A percentile compares a stretch with the other conserved stretches of the same genome.
Evolutionary conservation across 805 yeast species (phyloP).

Genomic region (Ogataea pini): DNA sequence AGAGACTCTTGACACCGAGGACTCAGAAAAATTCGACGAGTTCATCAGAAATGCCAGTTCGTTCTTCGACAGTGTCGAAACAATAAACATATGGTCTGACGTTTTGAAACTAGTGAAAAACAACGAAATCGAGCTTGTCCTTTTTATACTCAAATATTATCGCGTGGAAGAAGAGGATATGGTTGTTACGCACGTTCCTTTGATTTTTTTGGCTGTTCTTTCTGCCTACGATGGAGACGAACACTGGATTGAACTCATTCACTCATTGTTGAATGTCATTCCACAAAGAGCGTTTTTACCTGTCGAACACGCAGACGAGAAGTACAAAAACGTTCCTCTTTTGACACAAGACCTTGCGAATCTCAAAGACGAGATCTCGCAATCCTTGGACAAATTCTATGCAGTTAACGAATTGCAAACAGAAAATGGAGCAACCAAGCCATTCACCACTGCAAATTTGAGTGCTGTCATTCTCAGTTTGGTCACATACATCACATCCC

Average conservation of each 20-base stretch:
- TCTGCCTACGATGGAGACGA: constrained; percentile 27
- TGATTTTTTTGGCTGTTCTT: constrained; percentile 55
- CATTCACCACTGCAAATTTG: constrained; percentile 40
- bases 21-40: constrained; percentile 39
- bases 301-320: constrained; percentile 41
- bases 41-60: constrained; percentile 59
- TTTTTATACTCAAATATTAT: constrained; percentile 63
- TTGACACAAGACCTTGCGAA: constrained; percentile 15
- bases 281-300: constrained; percentile 68
- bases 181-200: constrained; percentile 72
- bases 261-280: constrained; percentile 49
- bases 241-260: constrained; percentile 43
- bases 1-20: constrained; percentile 24
- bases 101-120: constrained; percentile 45
- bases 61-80: constrained; percentile 86
- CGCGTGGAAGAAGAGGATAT: constrained; percentile 87
- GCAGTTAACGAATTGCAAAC: constrained; percentile 4
- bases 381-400: constrained; percentile 23
- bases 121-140: constrained; percentile 48
- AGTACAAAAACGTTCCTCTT: constrained; percentile 10
- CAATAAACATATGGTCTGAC: constrained; percentile 74
- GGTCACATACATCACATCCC: constrained; percentile 27
- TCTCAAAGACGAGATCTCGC: constrained; percentile 10
- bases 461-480: constrained; percentile 41
- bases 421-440: constrained; percentile 18